Percentiles rank a stretch among this genome's conserved stretches.
Conservation (phyloP, 2,329 filamentous ascomycete species). For the Alternaria triticimaculans region DNA sequence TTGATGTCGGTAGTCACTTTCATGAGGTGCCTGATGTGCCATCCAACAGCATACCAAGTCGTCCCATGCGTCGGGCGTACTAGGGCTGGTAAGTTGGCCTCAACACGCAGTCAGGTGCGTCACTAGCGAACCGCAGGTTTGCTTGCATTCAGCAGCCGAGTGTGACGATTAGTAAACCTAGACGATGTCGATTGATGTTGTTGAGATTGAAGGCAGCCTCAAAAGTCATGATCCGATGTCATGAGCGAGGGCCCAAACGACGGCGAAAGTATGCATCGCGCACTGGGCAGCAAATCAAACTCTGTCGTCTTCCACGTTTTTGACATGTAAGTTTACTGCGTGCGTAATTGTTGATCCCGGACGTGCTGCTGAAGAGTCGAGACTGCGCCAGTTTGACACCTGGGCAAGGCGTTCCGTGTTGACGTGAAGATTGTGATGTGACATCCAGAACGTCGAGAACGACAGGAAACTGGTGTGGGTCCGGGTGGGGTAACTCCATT, state of each 20-base stretch:
- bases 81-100: neutral
- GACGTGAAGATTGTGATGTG: neutral
- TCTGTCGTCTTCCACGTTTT: neutral
- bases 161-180: neutral
- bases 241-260: neutral
- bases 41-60: neutral
- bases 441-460: neutral
- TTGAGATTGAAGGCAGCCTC: neutral
- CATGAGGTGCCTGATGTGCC: neutral
- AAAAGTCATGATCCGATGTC: neutral
- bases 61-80: neutral
- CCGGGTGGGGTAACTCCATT: neutral
- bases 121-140: too few relatives aligned
- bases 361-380: neutral
- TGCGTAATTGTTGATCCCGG: neutral
- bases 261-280: neutral
- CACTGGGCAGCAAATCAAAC: neutral
- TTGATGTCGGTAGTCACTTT: neutral
- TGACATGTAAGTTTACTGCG: neutral
- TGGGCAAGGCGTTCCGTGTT: too few relatives aligned
- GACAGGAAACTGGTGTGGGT: neutral
- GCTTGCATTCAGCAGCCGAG: neutral
- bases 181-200: neutral
- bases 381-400: too few relatives aligned
- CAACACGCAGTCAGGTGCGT: neutral